Base-by-base conservation (phyloP, 2,329 filamentous ascomycete genomes). In the Colletotrichum chlorophyti region DNA sequence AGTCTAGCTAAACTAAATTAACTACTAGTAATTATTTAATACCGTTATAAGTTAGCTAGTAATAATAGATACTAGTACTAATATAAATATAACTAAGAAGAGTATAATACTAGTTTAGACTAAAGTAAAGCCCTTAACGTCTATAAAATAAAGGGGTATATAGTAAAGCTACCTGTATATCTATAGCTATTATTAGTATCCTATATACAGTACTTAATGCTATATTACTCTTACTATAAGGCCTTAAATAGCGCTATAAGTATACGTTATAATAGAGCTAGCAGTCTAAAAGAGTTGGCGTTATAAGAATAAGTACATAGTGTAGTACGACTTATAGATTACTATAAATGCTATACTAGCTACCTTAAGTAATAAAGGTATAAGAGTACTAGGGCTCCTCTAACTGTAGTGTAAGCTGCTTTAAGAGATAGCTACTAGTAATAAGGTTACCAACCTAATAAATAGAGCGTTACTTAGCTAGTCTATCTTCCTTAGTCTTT, bases 371-470 rank as follows among this genome's bases (percentile, higher is more conserved):
- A 80, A 52, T n/a, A 83, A 65, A 1, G 79, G 79, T 0, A 68
- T 68, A 2, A 83, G 35, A 3, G 77, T 72, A 6, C 70, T 64
- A 14, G 64, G 68, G 34, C 72, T 72, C 2, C 66, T 64, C 79
- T 79, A 83, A 0, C 72, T 55, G 35, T 74, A 72, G 35, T 74
- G 66, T 3, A 74, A 69, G 3, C 80, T 80, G 3, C 74, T 80
- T 67, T 74, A 79, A 8, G 74, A 77, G 15, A 83, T 69, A 1
- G 78, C 72, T 3, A 81, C 67, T 5, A 83, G 74, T 8, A 82
- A 72, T 7, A 75, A 69, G 9, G 77, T 74, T 3, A 74, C 67
- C 1, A 75, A 74, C 2, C 66, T 69, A 1, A 77, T 76, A 61
- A 83, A 76, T 9, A 80, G 57, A 11, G 71, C 61, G 1, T 73